Evolutionary conservation across 768 basidiomycete genomes (phyloP).

Genomic region (Gymnopilus junonius): DNA sequence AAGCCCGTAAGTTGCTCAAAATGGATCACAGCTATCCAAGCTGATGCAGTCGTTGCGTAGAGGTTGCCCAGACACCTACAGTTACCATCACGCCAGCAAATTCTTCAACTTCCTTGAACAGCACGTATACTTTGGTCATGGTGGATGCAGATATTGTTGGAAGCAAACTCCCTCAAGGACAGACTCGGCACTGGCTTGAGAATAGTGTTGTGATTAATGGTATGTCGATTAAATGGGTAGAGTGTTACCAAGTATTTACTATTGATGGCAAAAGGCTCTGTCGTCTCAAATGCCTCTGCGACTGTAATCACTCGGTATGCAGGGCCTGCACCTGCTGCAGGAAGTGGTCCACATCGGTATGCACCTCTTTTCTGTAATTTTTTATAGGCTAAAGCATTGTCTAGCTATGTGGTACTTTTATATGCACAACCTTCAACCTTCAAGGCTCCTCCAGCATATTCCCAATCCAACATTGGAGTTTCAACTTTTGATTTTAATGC

Average conservation of each 20-base stretch:
- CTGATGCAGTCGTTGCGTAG: constrained; percentile 36
- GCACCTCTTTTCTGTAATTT: neutral
- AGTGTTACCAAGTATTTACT: neutral
- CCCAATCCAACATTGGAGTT: constrained; percentile 52
- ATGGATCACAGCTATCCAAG: neutral
- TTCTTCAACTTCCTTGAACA: constrained; percentile 46
- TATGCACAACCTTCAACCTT: constrained; percentile 69
- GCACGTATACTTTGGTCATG: constrained; percentile 73
- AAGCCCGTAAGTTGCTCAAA: constrained; percentile 51
- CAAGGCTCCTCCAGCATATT: constrained; percentile 60
- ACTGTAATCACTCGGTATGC: constrained; percentile 66
- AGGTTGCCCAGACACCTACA: constrained; percentile 56
- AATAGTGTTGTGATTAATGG: constrained; percentile 61
- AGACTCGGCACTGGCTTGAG: constrained; percentile 83
- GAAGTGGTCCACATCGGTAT: constrained; percentile 77
- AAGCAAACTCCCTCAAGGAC: constrained; percentile 55
- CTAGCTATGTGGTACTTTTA: constrained; percentile 71
- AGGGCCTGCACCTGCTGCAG: constrained; percentile 70
- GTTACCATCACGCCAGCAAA: constrained; percentile 57
- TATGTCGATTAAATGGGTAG: constrained; percentile 20
- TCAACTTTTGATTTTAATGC: constrained; percentile 57
- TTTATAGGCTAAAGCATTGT: neutral
- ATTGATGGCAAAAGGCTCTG: constrained; percentile 27
- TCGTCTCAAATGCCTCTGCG: constrained; percentile 48
- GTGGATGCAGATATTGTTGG: constrained; percentile 76